These are phyloP conservation scores for Vitis riparia DNA, from an alignment of 164 flowering plant genomes.

Conservation along the genomic window DNA sequence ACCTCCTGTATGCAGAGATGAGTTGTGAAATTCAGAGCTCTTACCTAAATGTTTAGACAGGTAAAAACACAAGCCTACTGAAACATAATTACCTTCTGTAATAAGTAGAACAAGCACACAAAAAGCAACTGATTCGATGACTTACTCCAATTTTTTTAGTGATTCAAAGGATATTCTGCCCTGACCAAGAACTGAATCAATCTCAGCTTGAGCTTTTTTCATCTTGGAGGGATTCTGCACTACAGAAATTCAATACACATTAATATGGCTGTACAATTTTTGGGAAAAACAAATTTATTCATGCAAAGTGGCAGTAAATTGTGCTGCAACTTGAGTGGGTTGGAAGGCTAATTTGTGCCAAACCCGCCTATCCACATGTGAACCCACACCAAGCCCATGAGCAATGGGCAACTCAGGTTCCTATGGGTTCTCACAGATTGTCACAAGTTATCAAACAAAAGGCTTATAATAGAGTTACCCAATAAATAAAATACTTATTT, in stretches of 20 bases:
- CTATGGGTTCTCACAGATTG: too few species aligned
- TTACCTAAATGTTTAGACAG: neutral
- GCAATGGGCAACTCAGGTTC: too few species aligned
- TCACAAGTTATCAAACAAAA: too few species aligned
- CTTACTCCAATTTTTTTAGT: constrained; percentile 76
- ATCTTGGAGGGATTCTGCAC: constrained; percentile 86
- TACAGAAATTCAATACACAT: constrained; percentile 6
- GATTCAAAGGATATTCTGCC: constrained; percentile 58
- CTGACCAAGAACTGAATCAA: constrained; percentile 77
- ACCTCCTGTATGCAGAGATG: too few species aligned
- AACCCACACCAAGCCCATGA: too few species aligned
- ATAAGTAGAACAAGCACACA: neutral
- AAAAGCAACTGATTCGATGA: constrained; percentile 11
- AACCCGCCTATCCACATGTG: too few species aligned
- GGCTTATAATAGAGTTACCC: too few species aligned
- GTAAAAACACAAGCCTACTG: neutral
- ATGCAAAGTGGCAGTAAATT: neutral
- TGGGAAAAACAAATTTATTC: neutral
- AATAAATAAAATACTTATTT: too few species aligned
- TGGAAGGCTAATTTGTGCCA: too few species aligned
- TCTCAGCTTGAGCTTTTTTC: constrained; percentile 89
- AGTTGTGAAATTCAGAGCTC: neutral
- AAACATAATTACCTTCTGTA: neutral
- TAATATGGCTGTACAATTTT: constrained; percentile 1
- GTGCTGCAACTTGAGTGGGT: too few species aligned